Percentiles rank a stretch among this genome's conserved stretches.
Evolutionary conservation across 139 green algal genomes (phyloP).

Genomic region (Choricystis sp.): DNA sequence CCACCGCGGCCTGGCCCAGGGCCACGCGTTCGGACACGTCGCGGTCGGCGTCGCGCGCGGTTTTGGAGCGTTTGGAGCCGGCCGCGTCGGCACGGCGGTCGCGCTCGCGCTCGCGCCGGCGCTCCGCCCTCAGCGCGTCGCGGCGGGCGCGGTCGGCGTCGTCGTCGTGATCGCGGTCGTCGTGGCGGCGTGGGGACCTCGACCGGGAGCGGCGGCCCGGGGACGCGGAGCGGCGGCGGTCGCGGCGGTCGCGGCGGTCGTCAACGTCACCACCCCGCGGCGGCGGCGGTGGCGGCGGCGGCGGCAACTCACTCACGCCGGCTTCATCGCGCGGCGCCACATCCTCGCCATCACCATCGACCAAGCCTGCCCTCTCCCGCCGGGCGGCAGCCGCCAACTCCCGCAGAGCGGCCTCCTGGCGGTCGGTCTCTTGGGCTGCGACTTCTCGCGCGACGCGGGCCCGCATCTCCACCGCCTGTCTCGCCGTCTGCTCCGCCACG

Average conservation of each 20-base stretch:
- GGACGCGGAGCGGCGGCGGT: neutral
- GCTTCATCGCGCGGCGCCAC: too few species aligned
- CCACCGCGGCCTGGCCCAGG: conserved; percentile 42
- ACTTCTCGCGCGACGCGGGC: conserved; percentile 75
- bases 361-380: conserved; percentile 55
- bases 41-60: conserved; percentile 83
- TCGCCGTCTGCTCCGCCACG: conserved; percentile 84
- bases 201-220: conserved; percentile 5
- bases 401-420: conserved; percentile 87
- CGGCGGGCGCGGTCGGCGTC: conserved; percentile 51
- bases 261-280: neutral
- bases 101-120: conserved; percentile 71
- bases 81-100: conserved; percentile 54
- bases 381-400: conserved; percentile 77
- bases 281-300: conserved; percentile 3
- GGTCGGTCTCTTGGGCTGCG: conserved; percentile 59
- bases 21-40: conserved; percentile 85
- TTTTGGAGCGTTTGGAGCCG: conserved; percentile 72
- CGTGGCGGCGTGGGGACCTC: neutral
- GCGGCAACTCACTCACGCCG: too few species aligned
- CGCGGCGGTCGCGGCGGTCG: conserved; percentile 3
- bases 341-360: neutral
- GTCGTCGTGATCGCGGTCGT: conserved; percentile 38
- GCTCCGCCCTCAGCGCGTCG: conserved; percentile 66
- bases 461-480: conserved; percentile 49